phyloP scores from a whole-genome alignment of 768 basidiomycete genomes.

The Tulasnella sp. region DNA sequence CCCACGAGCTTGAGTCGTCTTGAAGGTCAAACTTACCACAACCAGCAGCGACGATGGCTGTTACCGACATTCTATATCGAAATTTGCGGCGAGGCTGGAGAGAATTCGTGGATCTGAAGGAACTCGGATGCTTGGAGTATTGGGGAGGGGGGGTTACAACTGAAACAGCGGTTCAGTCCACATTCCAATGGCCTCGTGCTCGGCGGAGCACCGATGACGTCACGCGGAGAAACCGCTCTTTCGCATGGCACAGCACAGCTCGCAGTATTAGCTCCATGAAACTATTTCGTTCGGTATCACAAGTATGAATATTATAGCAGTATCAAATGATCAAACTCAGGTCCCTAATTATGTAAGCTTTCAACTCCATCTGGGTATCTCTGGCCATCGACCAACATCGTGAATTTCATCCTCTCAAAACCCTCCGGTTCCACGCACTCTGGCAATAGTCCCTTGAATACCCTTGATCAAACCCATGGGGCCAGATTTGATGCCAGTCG shows the following conservation, averaged over 20 bases:
- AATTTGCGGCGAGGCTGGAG: background rate
- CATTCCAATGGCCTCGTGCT: background rate
- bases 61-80: background rate
- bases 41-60: background rate
- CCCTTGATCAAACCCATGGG: conserved; percentile 32
- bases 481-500: conserved; percentile 29
- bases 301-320: background rate
- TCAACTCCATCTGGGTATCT: background rate
- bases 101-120: background rate
- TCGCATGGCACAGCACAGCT: background rate
- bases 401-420: conserved; percentile 17
- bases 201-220: background rate
- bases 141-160: background rate
- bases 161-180: background rate
- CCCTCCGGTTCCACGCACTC: conserved; percentile 39
- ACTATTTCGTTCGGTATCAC: background rate
- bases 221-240: background rate
- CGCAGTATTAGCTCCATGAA: background rate
- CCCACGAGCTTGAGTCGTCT: background rate
- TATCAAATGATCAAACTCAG: background rate
- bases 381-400: background rate
- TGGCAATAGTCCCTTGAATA: conserved; percentile 37
- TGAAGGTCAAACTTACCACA: background rate
- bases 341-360: background rate
- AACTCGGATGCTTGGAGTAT: background rate